These are phyloP conservation scores for Cercospora sp. DNA, from an alignment of 2,329 filamentous ascomycete genomes.

Conservation along the genomic window DNA sequence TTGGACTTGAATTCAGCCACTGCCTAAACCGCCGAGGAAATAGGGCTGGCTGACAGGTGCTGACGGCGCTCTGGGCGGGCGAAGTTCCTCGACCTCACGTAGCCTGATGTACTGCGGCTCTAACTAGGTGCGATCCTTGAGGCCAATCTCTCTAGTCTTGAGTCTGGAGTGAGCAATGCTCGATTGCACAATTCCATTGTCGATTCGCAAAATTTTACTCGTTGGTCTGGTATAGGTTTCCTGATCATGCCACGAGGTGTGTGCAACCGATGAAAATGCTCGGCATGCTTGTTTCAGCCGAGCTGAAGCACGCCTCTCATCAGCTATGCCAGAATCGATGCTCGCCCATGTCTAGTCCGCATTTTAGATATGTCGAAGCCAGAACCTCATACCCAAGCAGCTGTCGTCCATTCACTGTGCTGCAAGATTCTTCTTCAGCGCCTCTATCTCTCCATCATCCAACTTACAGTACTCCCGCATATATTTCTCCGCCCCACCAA, in stretches of 20 bases:
- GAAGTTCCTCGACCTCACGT: background rate
- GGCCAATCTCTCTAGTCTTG: background rate
- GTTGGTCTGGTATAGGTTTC: background rate
- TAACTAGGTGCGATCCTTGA: background rate
- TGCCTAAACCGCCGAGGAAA: background rate
- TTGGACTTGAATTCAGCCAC: background rate
- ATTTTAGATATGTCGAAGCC: background rate
- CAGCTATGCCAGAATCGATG: background rate
- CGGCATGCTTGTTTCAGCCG: background rate
- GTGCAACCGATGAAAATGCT: background rate
- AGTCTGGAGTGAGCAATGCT: background rate
- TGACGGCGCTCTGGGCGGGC: background rate
- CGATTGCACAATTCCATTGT: background rate
- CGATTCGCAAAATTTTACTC: background rate
- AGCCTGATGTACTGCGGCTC: background rate
- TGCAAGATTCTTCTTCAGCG: slow-evolving; percentile 52
- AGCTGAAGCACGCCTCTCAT: background rate
- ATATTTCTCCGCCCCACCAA: slow-evolving; percentile 66
- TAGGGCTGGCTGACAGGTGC: background rate
- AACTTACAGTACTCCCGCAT: slow-evolving; percentile 60
- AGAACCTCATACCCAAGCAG: background rate
- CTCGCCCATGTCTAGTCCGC: background rate
- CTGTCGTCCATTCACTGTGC: slow-evolving; percentile 33
- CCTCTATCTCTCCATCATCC: slow-evolving; percentile 55
- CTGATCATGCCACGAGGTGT: background rate